Evolutionary conservation across 1,284 basidiomycete genomes (phyloP).

Genomic region (Cutaneotrichosporon dermatis): DNA sequence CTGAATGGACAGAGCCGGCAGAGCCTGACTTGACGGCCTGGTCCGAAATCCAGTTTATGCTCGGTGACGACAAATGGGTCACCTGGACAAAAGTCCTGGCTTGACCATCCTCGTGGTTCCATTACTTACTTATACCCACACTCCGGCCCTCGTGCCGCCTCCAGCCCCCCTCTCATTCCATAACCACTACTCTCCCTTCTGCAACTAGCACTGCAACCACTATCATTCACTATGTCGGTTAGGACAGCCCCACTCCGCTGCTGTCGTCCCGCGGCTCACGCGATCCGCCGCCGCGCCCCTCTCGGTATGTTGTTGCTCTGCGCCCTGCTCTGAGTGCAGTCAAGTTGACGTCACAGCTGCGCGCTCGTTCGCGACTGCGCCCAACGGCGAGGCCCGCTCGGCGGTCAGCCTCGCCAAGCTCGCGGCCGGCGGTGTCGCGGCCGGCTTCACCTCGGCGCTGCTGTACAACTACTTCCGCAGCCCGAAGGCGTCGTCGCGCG

Average conservation of each 20-base stretch:
- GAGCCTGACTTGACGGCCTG: too few relatives aligned
- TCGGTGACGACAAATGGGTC: too few relatives aligned
- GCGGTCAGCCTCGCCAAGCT: conserved; percentile 3
- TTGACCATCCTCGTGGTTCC: too few relatives aligned
- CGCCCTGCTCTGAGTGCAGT: not conserved
- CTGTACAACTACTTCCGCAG: conserved; percentile 7
- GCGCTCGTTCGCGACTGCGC: conserved; percentile 7
- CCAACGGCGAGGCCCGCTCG: not conserved
- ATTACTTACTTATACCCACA: too few relatives aligned
- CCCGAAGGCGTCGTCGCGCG: not conserved
- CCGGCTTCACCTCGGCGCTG: conserved; percentile 11
- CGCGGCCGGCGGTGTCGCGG: conserved; percentile 6
- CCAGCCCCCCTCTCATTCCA: too few relatives aligned
- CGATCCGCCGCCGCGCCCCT: conserved; percentile 7
- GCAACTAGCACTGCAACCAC: not conserved
- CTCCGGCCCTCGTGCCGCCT: too few relatives aligned
- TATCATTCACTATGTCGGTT: not conserved
- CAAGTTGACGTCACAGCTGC: conserved; percentile 3
- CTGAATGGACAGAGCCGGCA: too few relatives aligned
- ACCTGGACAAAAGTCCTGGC: too few relatives aligned
- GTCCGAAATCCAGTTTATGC: too few relatives aligned
- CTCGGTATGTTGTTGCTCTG: not conserved
- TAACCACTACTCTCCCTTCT: too few relatives aligned
- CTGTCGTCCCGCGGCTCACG: conserved; percentile 5
- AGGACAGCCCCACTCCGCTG: conserved; percentile 9